Evolutionary conservation across 768 basidiomycete genomes (phyloP), one percentile per base, ranked within the genome.

Genomic region (Podaxis sp.): DNA sequence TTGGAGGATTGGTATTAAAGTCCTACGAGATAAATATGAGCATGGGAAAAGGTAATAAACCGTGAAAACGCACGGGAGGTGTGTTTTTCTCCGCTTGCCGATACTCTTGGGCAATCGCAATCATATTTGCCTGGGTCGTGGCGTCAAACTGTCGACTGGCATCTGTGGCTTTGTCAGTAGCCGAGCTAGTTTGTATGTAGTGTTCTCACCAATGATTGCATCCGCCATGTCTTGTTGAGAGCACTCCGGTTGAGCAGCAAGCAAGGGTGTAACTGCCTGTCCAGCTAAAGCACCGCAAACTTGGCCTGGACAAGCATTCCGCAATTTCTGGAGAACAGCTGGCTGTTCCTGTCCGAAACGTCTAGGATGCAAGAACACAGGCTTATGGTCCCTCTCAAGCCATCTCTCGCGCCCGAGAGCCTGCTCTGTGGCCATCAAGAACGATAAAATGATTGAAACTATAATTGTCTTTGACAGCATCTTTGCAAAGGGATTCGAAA

Each of bases 71-170:
- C 66, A 83, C 84, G 42, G 84, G 84, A 67, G 82, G 83, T 0
- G 84, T 85, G 70, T 87, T 86, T 76, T 84, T 87, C 75, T 86
- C 85, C 0, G 71, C 77, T 65, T 84, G 81, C 52, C 84, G 81
- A 68, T 84, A 84, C 68, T 83, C 79, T 9, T 76, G 65, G 15
- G 84, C 85, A 52, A 85, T 73, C 9, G 77, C 75, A 61, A 86
- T 76, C 83, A 86, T 84, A 55, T 76, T 80, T 4, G 75, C 74
- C 63, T 81, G 79, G 2, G 83, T 85, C 7, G 79, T 72, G 36
- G 72, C 77, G 65, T 85, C 80, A 59, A 85, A 84, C 64, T 85
- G 80, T 66, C 73, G 77, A 68, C 80, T 80, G 2, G 81, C 81
- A 70, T 85, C 84, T 85, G 40, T 3, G 19, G 8, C 12, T 8